phyloP scores from a whole-genome alignment of 2,329 filamentous ascomycete species.

The Epichloe typhina region DNA sequence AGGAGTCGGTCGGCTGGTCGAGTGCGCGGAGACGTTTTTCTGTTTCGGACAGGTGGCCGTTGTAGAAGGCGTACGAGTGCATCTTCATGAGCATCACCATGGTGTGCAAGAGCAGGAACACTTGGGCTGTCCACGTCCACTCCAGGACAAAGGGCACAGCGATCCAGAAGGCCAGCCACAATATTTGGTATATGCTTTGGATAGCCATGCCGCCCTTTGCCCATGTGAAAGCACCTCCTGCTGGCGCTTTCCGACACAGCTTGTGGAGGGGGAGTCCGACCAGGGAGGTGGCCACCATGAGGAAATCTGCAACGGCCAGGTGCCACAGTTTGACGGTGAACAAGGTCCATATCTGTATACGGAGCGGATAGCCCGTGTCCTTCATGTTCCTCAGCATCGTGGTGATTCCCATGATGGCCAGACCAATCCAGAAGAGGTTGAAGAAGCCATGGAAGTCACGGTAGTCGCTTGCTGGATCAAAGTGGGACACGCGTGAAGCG shows the following conservation, averaged over 20 bases:
- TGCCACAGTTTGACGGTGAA: conserved; percentile 86
- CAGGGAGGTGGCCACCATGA: conserved; percentile 72
- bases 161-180: conserved; percentile 76
- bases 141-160: conserved; percentile 69
- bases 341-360: conserved; percentile 75
- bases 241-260: conserved; percentile 41
- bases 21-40: conserved; percentile 67
- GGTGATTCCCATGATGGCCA: conserved; percentile 94
- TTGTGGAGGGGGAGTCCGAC: conserved; percentile 62
- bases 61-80: conserved; percentile 97
- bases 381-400: conserved; percentile 87
- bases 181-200: conserved; percentile 68
- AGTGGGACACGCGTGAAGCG: conserved; percentile 81
- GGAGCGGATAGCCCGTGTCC: conserved; percentile 78
- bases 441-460: conserved; percentile 96
- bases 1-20: conserved; percentile 52
- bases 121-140: conserved; percentile 96
- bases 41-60: conserved; percentile 83
- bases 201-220: conserved; percentile 60
- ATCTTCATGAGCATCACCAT: conserved; percentile 96
- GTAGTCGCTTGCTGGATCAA: conserved; percentile 85
- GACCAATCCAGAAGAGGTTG: conserved; percentile 92
- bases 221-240: conserved; percentile 54
- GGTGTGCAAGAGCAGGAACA: conserved; percentile 84
- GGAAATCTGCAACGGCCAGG: conserved; percentile 65